Percentiles rank a stretch among this genome's conserved stretches.
Conservation (phyloP, 192 early-diverging fungal genomes). For the Gonapodya prolifera region DNA sequence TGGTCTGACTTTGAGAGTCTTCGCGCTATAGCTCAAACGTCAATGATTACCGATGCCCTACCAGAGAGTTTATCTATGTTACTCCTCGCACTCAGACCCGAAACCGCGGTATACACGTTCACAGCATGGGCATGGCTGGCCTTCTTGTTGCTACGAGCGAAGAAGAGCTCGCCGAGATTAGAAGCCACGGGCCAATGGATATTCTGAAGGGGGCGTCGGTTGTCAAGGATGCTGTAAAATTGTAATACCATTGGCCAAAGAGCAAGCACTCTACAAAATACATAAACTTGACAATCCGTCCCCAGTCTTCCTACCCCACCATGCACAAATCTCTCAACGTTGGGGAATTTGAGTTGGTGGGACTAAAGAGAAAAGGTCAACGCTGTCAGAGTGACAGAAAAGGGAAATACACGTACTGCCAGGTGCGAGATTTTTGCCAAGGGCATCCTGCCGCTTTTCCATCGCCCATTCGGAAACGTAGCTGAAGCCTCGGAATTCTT, state of each 20-base stretch:
- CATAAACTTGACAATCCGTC: too few relatives aligned
- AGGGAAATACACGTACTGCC: neutral
- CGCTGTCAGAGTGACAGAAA: too few relatives aligned
- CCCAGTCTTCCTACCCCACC: neutral
- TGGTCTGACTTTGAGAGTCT: too few relatives aligned
- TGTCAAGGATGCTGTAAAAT: neutral
- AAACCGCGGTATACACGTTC: neutral
- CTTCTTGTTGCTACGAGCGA: neutral
- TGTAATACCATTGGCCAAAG: too few relatives aligned
- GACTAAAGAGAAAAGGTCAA: neutral
- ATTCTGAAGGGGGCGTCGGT: neutral
- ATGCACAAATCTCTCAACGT: neutral
- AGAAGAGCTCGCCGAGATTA: neutral
- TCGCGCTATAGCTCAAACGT: too few relatives aligned
- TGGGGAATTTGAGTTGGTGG: neutral
- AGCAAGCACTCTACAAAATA: too few relatives aligned
- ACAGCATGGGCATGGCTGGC: neutral
- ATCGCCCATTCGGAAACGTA: conserved; percentile 81
- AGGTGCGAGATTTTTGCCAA: neutral
- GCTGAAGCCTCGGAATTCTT: conserved; percentile 88
- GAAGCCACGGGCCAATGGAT: neutral
- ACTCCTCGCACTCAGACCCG: neutral
- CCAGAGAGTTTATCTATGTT: neutral
- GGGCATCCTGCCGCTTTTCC: conserved; percentile 6
- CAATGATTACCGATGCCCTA: neutral